A percentile compares a stretch with the other conserved stretches of the same genome.
phyloP scores from a whole-genome alignment of 108 stramenopile genomes.

The Phaeodactylum tricornutum region DNA sequence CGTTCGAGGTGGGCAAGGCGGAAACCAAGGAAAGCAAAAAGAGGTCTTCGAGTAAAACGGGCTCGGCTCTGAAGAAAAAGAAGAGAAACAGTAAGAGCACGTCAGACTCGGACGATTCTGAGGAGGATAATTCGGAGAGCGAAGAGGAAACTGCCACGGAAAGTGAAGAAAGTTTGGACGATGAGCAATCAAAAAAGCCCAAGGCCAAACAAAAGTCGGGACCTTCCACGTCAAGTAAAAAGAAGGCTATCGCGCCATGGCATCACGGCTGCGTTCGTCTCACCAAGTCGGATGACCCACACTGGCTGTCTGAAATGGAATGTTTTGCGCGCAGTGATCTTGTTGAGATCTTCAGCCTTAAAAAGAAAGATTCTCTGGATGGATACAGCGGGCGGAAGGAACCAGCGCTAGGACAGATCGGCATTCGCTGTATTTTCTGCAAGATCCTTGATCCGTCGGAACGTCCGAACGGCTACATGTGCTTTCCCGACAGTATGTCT shows the following conservation, averaged over 20 bases:
- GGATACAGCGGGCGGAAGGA: slow-evolving; percentile 42
- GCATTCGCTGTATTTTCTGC: slow-evolving; percentile 70
- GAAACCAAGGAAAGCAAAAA: slow-evolving; percentile 30
- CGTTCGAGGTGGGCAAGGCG: slow-evolving; percentile 34
- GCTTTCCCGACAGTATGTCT: slow-evolving; percentile 51
- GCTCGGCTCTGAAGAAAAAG: slow-evolving; percentile 9
- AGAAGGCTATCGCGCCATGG: slow-evolving; percentile 15
- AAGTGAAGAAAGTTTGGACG: slow-evolving; percentile 23
- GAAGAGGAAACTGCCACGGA: slow-evolving; percentile 27
- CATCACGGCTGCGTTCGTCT: slow-evolving; percentile 52
- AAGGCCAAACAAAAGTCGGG: slow-evolving; percentile 10
- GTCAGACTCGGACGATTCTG: slow-evolving; percentile 17
- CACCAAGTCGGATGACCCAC: slow-evolving; percentile 58
- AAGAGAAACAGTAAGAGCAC: slow-evolving; percentile 10
- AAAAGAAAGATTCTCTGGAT: slow-evolving; percentile 34
- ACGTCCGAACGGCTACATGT: slow-evolving; percentile 32
- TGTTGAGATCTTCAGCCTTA: slow-evolving; percentile 63
- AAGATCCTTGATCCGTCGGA: slow-evolving; percentile 33
- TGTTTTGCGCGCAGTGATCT: slow-evolving; percentile 72
- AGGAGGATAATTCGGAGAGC: slow-evolving; percentile 21
- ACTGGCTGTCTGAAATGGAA: slow-evolving; percentile 73
- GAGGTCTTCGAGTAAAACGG: slow-evolving; percentile 18
- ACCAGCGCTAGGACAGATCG: slow-evolving; percentile 58
- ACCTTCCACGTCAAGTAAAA: slow-evolving; percentile 19
- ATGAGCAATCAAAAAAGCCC: slow-evolving; percentile 16